Evolutionary conservation across 164 flowering plant species (phyloP), one percentile per base, ranked within the genome.

Genomic region (Santalum album): DNA sequence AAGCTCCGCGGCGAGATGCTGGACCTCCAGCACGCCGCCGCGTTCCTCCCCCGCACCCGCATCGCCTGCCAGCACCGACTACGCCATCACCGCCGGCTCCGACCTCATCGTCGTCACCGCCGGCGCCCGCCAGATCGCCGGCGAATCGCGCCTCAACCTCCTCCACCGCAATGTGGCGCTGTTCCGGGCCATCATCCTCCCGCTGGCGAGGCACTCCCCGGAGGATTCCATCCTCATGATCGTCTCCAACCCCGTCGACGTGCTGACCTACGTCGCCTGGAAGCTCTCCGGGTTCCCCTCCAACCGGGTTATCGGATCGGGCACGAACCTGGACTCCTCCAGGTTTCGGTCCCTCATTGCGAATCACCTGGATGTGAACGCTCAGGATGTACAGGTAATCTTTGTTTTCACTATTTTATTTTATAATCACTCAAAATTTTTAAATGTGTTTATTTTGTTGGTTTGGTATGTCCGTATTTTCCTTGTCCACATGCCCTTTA

Each of bases 1-100:
- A 82, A 84, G 67, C 83, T 84, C 62, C 83, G 81, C 22, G 96
- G 96, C 56, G 96, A 87, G 68, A 78, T 84, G 82, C 87, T 84
- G 29, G 96, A 87, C 57, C 79, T 76, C 66, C 79, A 81, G 65
- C 83, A 84, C 69, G 95, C 85, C 45, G 90, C 90, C 20, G 91
- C 87, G 3, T 84, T 87, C 67, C 78, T 87, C 57, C 95, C 95
- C 25, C 80, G 89, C 21, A 80, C 89, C 39, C 72, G 69, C 26
- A 87, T 87, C 75, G 14, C 20, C 20, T 12, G 82, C 91, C 43
- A 67, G 79, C 57, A 70, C 64, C 10, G 92, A 87, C 67, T 77
- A 72, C 69, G 34, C 75, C 47, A 68, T 70, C 51, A 82, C 95
- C 23, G 71, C 65, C 9, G 76, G 70, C 10, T 87, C 95, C 20